These are phyloP conservation scores for Diaporthe humulicola DNA, from an alignment of 2,329 filamentous ascomycete species.

Conservation along the genomic window DNA sequence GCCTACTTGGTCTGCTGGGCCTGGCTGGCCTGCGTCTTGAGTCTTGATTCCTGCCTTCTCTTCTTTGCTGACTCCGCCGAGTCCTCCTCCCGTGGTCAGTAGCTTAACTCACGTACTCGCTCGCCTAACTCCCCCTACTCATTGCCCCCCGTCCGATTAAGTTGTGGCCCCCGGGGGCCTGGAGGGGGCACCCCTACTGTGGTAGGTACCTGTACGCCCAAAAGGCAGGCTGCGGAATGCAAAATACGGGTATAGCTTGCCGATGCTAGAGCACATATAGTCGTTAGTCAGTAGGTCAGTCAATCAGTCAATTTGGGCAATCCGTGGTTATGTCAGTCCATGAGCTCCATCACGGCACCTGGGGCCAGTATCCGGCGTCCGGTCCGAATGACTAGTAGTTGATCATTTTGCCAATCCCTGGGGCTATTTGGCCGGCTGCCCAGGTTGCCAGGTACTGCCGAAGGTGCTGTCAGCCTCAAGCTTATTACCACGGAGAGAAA, in stretches of 20 bases:
- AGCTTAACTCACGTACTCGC: slow-evolving; percentile 1
- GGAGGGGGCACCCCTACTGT: slow-evolving; percentile 18
- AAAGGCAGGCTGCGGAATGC: slow-evolving; percentile 7
- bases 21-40: slow-evolving; percentile 7
- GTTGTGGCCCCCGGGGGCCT: not conserved
- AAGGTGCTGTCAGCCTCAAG: slow-evolving; percentile 11
- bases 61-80: slow-evolving; percentile 6
- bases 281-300: not conserved
- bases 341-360: slow-evolving; percentile 32
- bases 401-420: slow-evolving; percentile 23
- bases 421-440: not conserved
- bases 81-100: not conserved
- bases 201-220: not conserved
- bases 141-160: slow-evolving; percentile 17
- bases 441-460: slow-evolving; percentile 19
- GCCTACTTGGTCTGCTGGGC: not conserved
- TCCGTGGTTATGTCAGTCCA: slow-evolving; percentile 19
- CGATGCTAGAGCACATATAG: slow-evolving; percentile 6
- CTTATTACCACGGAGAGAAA: slow-evolving; percentile 30
- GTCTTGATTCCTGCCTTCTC: not conserved
- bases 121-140: slow-evolving; percentile 3
- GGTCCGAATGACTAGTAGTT: slow-evolving; percentile 31
- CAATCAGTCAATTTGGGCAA: slow-evolving; percentile 27
- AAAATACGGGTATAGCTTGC: slow-evolving; percentile 1
- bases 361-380: slow-evolving; percentile 29